These are phyloP conservation scores for Lactarius akahatsu DNA, from an alignment of 768 basidiomycete genomes.

Conservation along the genomic window DNA sequence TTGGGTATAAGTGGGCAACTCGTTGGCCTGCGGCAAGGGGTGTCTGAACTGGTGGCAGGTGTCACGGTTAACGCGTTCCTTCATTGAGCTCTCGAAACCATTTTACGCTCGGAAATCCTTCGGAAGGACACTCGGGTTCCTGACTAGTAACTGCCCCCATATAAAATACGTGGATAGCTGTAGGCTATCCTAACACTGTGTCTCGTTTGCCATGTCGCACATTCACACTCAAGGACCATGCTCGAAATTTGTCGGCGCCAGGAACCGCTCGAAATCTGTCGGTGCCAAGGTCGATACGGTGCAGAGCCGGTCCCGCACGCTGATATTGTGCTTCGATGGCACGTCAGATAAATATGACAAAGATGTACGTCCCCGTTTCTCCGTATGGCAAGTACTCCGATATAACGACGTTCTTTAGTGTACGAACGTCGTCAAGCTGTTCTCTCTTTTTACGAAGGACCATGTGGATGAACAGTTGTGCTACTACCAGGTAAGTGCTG, in stretches of 20 bases:
- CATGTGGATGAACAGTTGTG: conserved; percentile 37
- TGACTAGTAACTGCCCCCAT: not conserved
- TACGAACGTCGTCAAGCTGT: conserved; percentile 42
- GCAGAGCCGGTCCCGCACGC: conserved; percentile 8
- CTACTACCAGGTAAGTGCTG: conserved; percentile 65
- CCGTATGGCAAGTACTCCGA: not conserved
- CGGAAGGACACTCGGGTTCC: not conserved
- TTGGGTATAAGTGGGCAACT: too few relatives aligned
- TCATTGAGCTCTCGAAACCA: too few relatives aligned
- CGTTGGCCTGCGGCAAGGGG: too few relatives aligned
- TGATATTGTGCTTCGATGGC: conserved; percentile 25
- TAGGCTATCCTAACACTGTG: too few relatives aligned
- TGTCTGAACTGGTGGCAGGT: too few relatives aligned
- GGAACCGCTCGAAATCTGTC: not conserved
- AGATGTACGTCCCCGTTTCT: conserved; percentile 1
- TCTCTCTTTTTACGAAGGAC: conserved; percentile 40
- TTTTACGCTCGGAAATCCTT: too few relatives aligned
- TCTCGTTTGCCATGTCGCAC: not conserved
- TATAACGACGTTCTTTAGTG: conserved; percentile 33
- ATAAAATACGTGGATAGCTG: not conserved
- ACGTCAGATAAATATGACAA: conserved; percentile 15
- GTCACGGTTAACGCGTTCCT: too few relatives aligned
- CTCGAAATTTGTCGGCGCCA: not conserved
- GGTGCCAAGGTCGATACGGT: not conserved
- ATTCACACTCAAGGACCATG: not conserved